Percentiles rank a stretch among this genome's conserved stretches.
Evolutionary conservation across 441 rosid genomes (phyloP).

Genomic region (Erodium trifolium): DNA sequence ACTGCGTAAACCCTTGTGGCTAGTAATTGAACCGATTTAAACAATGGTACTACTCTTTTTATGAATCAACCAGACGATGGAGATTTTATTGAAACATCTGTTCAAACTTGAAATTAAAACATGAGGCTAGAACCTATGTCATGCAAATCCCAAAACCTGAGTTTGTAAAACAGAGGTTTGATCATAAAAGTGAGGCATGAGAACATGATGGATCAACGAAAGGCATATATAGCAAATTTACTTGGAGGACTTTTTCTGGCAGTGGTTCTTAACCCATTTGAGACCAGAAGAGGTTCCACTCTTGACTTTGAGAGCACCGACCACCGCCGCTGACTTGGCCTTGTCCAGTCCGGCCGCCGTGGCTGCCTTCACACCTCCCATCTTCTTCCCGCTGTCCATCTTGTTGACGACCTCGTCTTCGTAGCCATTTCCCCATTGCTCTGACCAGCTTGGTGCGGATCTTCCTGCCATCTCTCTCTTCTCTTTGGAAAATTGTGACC

Average conservation of each 20-base stretch:
- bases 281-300: slow-evolving; percentile 19
- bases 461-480: slow-evolving; percentile 7
- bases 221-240: background rate
- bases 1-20: background rate
- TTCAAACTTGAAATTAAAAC: too few species aligned
- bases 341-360: slow-evolving; percentile 15
- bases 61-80: too few species aligned
- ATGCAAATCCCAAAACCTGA: too few species aligned
- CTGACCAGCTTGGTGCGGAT: slow-evolving; percentile 17
- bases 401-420: slow-evolving; percentile 9
- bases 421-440: slow-evolving; percentile 19
- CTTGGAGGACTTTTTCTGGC: slow-evolving; percentile 17
- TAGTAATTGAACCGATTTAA: too few species aligned
- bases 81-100: too few species aligned
- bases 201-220: too few species aligned
- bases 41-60: too few species aligned
- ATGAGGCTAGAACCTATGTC: too few species aligned
- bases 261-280: slow-evolving; percentile 21
- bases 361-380: slow-evolving; percentile 20
- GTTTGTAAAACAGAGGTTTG: too few species aligned
- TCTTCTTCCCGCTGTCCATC: slow-evolving; percentile 11
- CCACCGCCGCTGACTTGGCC: slow-evolving; percentile 21
- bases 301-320: slow-evolving; percentile 19
- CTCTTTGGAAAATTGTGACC: too few species aligned
- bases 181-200: too few species aligned